Conservation (phyloP, 768 basidiomycete genomes). For the Macrolepiota dolichaula region DNA sequence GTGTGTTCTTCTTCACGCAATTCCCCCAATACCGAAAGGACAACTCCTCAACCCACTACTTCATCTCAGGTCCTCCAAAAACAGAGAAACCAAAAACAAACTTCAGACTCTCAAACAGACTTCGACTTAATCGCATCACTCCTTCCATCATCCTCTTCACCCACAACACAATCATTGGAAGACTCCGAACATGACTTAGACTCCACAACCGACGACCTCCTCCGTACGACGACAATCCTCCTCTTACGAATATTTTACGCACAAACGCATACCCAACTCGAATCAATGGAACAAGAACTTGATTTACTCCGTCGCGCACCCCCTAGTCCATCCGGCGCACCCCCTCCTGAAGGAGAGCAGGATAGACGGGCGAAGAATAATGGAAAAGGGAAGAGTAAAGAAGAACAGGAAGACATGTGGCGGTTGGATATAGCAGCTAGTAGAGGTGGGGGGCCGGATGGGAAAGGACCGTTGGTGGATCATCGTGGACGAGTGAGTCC, state of each 20-base stretch:
- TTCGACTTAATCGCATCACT: slow-evolving; percentile 65
- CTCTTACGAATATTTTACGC: slow-evolving; percentile 71
- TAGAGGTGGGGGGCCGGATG: slow-evolving; percentile 38
- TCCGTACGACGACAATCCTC: slow-evolving; percentile 67
- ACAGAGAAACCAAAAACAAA: slow-evolving; percentile 41
- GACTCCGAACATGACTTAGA: slow-evolving; percentile 34
- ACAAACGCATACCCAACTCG: slow-evolving; percentile 63
- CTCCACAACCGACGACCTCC: slow-evolving; percentile 57
- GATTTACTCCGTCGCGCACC: slow-evolving; percentile 62
- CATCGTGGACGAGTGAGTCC: slow-evolving; percentile 65
- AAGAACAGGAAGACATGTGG: slow-evolving; percentile 56
- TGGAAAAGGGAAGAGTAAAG: background rate
- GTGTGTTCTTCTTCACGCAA: slow-evolving; percentile 33
- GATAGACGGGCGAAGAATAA: slow-evolving; percentile 34
- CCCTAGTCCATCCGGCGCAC: slow-evolving; percentile 28
- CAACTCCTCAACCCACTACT: background rate
- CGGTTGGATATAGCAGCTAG: slow-evolving; percentile 55
- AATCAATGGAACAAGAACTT: slow-evolving; percentile 68
- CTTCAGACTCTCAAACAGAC: slow-evolving; percentile 37
- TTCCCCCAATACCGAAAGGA: background rate
- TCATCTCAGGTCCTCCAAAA: slow-evolving; percentile 46
- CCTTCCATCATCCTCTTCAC: slow-evolving; percentile 35
- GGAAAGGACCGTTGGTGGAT: slow-evolving; percentile 68
- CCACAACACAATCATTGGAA: slow-evolving; percentile 18
- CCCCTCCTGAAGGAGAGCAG: slow-evolving; percentile 31